These are phyloP conservation scores for Aspergillus sp. DNA, from an alignment of 2,329 filamentous ascomycete species.

Conservation along the genomic window DNA sequence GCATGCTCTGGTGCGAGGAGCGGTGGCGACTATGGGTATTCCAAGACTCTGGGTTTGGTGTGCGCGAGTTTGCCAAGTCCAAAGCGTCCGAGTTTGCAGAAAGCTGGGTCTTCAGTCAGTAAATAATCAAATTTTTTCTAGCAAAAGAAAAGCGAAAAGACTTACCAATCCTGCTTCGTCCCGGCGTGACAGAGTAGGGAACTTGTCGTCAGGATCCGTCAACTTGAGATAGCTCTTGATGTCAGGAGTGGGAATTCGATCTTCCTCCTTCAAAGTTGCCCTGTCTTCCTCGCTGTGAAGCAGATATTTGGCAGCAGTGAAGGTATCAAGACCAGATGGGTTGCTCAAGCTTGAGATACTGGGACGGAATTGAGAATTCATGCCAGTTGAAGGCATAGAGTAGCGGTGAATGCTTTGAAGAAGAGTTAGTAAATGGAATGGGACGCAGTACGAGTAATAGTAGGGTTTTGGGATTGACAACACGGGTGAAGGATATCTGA, in stretches of 20 bases:
- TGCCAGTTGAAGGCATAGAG: slow-evolving; percentile 74
- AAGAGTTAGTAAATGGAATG: slow-evolving; percentile 7
- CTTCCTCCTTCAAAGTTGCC: slow-evolving; percentile 38
- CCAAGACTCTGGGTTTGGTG: slow-evolving; percentile 63
- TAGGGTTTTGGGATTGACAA: neutral
- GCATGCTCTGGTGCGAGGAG: slow-evolving; percentile 56
- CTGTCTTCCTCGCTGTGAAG: slow-evolving; percentile 78
- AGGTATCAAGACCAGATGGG: slow-evolving; percentile 63
- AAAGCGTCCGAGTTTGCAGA: slow-evolving; percentile 76
- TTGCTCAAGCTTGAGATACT: slow-evolving; percentile 23
- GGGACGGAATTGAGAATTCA: slow-evolving; percentile 27
- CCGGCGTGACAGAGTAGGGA: slow-evolving; percentile 60
- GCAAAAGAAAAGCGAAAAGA: slow-evolving; percentile 6
- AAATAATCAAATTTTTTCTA: slow-evolving; percentile 7
- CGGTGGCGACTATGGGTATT: slow-evolving; percentile 64
- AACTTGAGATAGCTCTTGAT: slow-evolving; percentile 67
- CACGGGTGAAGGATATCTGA: slow-evolving; percentile 4
- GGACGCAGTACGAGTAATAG: neutral
- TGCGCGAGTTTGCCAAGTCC: slow-evolving; percentile 70
- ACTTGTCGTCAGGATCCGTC: slow-evolving; percentile 74
- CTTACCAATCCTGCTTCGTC: slow-evolving; percentile 54
- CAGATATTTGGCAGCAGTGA: slow-evolving; percentile 79
- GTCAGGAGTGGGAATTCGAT: slow-evolving; percentile 56
- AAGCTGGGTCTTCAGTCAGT: slow-evolving; percentile 55
- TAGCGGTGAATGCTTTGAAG: slow-evolving; percentile 72